phyloP scores from a whole-genome alignment of 2,329 filamentous ascomycete genomes.

The Xylariaceae sp. region DNA sequence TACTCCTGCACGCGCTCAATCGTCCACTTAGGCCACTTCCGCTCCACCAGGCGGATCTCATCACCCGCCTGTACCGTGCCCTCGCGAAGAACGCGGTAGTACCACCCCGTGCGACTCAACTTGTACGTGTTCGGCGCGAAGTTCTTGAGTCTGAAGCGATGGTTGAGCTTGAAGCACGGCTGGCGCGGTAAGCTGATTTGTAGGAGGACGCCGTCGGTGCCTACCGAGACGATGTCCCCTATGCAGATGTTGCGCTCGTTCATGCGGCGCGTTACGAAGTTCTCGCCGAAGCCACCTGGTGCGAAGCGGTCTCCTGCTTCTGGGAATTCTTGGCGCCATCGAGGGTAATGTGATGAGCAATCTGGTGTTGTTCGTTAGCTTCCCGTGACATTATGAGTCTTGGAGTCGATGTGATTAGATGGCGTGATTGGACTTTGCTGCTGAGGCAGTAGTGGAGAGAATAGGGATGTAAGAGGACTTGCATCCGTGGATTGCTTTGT shows the following conservation, averaged over 20 bases:
- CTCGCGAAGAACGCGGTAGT: slow-evolving; percentile 58
- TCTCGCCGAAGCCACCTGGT: slow-evolving; percentile 63
- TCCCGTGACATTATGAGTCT: neutral
- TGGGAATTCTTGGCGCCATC: slow-evolving; percentile 54
- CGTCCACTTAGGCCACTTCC: slow-evolving; percentile 59
- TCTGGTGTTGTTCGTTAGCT: slow-evolving; percentile 39
- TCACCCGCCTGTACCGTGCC: slow-evolving; percentile 57
- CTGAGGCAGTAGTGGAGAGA: neutral
- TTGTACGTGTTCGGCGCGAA: slow-evolving; percentile 59
- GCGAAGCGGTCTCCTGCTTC: slow-evolving; percentile 49
- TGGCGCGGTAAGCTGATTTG: slow-evolving; percentile 61
- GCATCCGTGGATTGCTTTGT: slow-evolving; percentile 63
- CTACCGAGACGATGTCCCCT: slow-evolving; percentile 52
- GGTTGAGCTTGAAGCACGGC: slow-evolving; percentile 68
- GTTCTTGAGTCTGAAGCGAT: slow-evolving; percentile 61
- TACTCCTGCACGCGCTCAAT: slow-evolving; percentile 63
- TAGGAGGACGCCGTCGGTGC: slow-evolving; percentile 45
- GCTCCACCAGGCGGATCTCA: slow-evolving; percentile 52
- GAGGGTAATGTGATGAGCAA: slow-evolving; percentile 56
- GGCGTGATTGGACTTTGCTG: too few relatives aligned
- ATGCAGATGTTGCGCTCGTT: slow-evolving; percentile 66
- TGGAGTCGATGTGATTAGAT: neutral
- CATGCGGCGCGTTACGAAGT: slow-evolving; percentile 55
- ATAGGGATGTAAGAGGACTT: slow-evolving; percentile 25
- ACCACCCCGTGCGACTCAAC: slow-evolving; percentile 61